Evolutionary conservation across 2,329 filamentous ascomycete genomes (phyloP).

Genomic region (Microdochium bolleyi): DNA sequence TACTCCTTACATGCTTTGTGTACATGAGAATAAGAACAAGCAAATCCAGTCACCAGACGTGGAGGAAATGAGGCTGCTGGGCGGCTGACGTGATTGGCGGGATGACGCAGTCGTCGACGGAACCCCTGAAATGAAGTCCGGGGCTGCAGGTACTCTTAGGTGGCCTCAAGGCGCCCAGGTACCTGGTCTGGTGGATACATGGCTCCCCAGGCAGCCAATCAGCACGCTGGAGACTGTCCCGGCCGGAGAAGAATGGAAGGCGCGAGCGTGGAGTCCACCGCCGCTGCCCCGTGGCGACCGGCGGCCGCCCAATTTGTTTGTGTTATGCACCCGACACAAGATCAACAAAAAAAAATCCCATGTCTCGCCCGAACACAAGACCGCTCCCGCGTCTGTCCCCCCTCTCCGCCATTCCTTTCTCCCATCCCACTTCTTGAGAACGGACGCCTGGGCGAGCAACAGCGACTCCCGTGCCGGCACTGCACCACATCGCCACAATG

Average conservation of each 20-base stretch:
- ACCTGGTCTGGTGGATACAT: neutral
- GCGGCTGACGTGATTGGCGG: neutral
- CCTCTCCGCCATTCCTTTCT: neutral
- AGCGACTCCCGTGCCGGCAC: neutral
- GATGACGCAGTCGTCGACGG: neutral
- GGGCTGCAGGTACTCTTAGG: neutral
- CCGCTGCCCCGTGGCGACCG: neutral
- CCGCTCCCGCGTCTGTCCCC: neutral
- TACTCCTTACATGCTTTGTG: too few species aligned
- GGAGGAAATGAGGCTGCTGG: neutral
- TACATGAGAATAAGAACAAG: too few species aligned
- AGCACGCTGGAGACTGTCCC: neutral
- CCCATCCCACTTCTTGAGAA: neutral
- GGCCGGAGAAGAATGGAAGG: neutral
- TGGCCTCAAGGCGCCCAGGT: neutral
- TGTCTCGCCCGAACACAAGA: neutral
- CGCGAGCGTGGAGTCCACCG: neutral
- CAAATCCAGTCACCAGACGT: too few species aligned
- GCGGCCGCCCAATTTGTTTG: neutral
- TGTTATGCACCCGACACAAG: neutral
- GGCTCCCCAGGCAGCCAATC: neutral
- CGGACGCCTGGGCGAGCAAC: neutral
- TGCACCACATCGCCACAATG: slow-evolving; percentile 16
- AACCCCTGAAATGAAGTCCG: neutral
- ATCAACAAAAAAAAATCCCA: neutral